Base-by-base conservation (phyloP, 768 basidiomycete species). In the Suillus bovinus region DNA sequence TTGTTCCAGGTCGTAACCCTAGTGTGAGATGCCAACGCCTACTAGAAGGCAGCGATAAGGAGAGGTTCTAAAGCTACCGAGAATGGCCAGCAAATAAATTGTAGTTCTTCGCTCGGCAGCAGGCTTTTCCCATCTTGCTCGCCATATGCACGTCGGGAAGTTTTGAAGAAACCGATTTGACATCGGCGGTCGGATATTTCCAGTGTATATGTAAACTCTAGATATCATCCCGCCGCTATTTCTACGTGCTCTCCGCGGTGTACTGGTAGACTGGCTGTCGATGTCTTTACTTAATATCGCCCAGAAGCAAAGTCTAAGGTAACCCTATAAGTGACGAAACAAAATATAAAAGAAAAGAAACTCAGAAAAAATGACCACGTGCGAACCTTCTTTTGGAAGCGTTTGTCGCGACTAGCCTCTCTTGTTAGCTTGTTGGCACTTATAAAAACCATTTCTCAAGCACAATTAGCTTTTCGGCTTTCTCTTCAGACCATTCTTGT, bases 341-440 rank as follows among this genome's bases (percentile, higher is more conserved):
- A 31, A 52, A 20, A 24, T 14, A 39, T 14, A 39, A 56, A 56
- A 56, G 27, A 29, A 56, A 17, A 27, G 27, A 39, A 29, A 27
- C 39, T 38, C 24, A 55, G 14, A 17, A 13, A 20, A 55, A 56
- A 29, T 24, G 11, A 17, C 55, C 55, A 56, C 55, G 55, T 56
- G 54, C 34, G 52, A 53, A 41, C 14, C 74, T 68, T 53, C 63
- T 49, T 74, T 67, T 59, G 74, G 73, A 67, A 70, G 53, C 52
- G 39, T 64, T 72, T 75, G 64, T 64, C 57, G 50, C 54, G 47
- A 57, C 64, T 70, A 57, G 68, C 63, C 63, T 63, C 63, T 63
- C 38, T 62, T 62, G 31, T 53, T 53, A 55, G 56, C 58, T 27
- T 62, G 8, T 39, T 59, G 44, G 58, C 53, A 59, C 56, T 49